Evolutionary conservation across 805 yeast species (phyloP).

Genomic region (Hanseniaspora occidentalis): DNA sequence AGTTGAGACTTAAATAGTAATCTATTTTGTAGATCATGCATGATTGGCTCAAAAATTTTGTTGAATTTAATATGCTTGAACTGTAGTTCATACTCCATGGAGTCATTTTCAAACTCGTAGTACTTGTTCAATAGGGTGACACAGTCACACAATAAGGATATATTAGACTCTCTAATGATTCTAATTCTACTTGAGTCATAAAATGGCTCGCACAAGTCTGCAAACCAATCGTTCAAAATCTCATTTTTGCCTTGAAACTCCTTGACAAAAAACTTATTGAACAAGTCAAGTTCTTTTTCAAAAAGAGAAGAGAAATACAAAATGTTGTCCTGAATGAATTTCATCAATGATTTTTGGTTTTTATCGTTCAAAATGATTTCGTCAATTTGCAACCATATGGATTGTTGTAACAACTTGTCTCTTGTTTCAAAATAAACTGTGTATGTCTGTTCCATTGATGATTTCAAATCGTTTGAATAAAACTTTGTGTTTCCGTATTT

Average conservation of each 20-base stretch:
- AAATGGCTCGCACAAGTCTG: conserved; percentile 58
- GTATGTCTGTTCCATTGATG: conserved; percentile 42
- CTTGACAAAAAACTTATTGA: conserved; percentile 37
- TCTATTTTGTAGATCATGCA: conserved; percentile 69
- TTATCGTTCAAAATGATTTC: conserved; percentile 13
- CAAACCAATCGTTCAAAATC: conserved; percentile 45
- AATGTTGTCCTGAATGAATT: conserved; percentile 49
- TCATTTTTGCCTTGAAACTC: conserved; percentile 24
- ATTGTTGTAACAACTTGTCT: conserved; percentile 31
- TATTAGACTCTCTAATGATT: conserved; percentile 58
- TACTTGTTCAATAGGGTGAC: conserved; percentile 57
- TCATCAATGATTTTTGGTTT: conserved; percentile 32
- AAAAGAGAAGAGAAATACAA: conserved; percentile 47
- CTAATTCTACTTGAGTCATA: conserved; percentile 57
- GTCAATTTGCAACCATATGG: conserved; percentile 28
- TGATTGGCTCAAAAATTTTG: conserved; percentile 52
- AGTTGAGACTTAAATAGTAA: conserved; percentile 69
- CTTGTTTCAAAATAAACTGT: conserved; percentile 52
- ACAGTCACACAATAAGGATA: conserved; percentile 60
- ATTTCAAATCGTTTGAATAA: conserved; percentile 45
- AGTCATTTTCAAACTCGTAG: conserved; percentile 47
- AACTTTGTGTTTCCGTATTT: conserved; percentile 31
- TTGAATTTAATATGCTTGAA: conserved; percentile 34
- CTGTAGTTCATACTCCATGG: conserved; percentile 19
- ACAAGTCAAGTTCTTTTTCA: conserved; percentile 49